Evolutionary conservation across 345 rosid genomes (phyloP).

Genomic region (Trapa incisa): DNA sequence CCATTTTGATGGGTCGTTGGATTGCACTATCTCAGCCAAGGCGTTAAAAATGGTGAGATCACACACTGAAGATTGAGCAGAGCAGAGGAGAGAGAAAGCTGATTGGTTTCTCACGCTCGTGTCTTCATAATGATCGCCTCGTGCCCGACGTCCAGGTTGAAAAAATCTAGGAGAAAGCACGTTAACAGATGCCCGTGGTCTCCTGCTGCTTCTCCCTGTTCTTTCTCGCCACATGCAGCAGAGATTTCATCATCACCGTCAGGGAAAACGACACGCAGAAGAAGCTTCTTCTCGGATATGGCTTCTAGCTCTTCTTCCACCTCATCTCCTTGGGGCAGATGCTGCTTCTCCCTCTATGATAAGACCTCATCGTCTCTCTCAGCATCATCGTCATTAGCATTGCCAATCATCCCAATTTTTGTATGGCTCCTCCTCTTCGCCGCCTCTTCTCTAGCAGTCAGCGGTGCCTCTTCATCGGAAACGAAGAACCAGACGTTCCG

Average conservation of each 20-base stretch:
- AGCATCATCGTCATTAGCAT: not conserved
- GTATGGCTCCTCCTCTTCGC: slow-evolving; percentile 24
- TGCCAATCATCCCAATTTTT: slow-evolving; percentile 26
- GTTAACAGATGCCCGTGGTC: not conserved
- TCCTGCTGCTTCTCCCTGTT: not conserved
- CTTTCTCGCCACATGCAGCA: not conserved
- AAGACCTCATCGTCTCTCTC: not conserved
- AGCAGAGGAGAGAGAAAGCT: not conserved
- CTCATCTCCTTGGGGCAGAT: slow-evolving; percentile 11
- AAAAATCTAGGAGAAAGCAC: not conserved
- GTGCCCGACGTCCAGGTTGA: slow-evolving; percentile 27
- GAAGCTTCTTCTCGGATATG: slow-evolving; percentile 12
- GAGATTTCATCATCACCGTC: not conserved
- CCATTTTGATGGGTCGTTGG: not conserved
- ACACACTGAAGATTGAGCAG: slow-evolving; percentile 9
- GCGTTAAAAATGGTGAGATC: slow-evolving; percentile 33
- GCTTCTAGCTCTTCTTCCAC: slow-evolving; percentile 3
- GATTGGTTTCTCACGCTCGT: slow-evolving; percentile 2
- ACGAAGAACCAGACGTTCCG: slow-evolving; percentile 52
- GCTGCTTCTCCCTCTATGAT: not conserved
- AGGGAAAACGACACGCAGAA: not conserved
- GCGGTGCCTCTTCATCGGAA: slow-evolving; percentile 33
- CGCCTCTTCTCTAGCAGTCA: slow-evolving; percentile 31
- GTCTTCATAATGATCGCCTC: slow-evolving; percentile 21
- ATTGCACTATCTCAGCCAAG: slow-evolving; percentile 6